Evolutionary conservation across 768 basidiomycete species (phyloP), one percentile per base, ranked within the genome.

Genomic region (Kwoniella sp.): DNA sequence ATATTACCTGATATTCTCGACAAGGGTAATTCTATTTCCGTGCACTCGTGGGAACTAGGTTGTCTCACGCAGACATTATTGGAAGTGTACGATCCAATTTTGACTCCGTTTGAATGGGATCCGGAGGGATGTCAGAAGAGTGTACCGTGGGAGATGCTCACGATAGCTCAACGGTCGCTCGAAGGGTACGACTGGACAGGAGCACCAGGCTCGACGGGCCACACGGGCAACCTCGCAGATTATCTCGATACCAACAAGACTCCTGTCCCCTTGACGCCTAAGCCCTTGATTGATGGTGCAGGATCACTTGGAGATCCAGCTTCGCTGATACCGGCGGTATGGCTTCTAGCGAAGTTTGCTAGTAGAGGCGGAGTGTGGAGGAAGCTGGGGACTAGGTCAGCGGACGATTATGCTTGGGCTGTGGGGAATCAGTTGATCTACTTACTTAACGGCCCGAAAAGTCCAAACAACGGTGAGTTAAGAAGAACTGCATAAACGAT

Each of bases 351-450:
- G 17, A 25, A 59, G 36, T 67, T 61, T 29, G 40, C 60, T 24
- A 40, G 37, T 7, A 60, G 51, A 22, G 19, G 25, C 13, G 27
- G 48, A n/a, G 57, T 58, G 22, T 26, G 53, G n/a, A 21, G 33
- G 27, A 27, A 47, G 24, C 10, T 29, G 29, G 51, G 27, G 15
- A 25, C 22, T 0, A 60, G 53, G 30, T n/a, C 25, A 25, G 48
- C 27, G n/a, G 46, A 48, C 21, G 67, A 68, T 46, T 68, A 68
- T 37, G 51, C 67, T 29, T 68, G 67, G 67, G 67, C 67, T 26
- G 50, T 68, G 19, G 62, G 62, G n/a, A 64, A 60, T 30, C 67
- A 68, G 40, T 44, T 64, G 22, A 26, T 37, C 10, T 64, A 68
- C 51, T 21, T 66, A 2, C 13, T 47, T 6, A 47, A 21, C 19